Evolutionary conservation across 208 protist genomes (phyloP).

Genomic region (Crithidia sp.): DNA sequence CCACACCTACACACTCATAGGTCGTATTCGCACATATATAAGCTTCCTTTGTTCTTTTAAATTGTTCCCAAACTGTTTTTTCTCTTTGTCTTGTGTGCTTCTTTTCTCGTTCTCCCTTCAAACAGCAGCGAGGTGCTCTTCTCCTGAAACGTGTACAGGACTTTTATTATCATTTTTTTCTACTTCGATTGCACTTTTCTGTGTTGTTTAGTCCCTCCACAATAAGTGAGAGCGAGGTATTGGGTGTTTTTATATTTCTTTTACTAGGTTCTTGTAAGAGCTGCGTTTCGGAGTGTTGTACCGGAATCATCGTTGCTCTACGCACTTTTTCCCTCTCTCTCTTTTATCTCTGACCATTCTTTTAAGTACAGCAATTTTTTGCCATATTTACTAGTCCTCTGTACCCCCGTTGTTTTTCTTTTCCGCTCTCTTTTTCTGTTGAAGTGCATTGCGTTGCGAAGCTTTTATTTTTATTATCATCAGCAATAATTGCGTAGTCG

Average conservation of each 20-base stretch:
- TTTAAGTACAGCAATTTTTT: neutral
- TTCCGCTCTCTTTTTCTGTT: neutral
- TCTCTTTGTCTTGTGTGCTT: slow-evolving; percentile 6
- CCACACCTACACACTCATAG: too few species aligned
- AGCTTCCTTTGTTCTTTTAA: neutral
- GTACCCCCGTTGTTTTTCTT: neutral
- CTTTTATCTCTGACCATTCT: neutral
- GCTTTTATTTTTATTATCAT: neutral
- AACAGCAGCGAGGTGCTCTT: too few species aligned
- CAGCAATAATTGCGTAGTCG: neutral
- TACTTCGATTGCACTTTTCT: neutral
- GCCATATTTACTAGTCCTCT: neutral
- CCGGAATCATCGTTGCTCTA: neutral
- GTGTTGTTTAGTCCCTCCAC: neutral
- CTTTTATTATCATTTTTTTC: neutral
- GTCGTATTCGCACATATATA: neutral
- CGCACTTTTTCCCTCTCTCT: neutral
- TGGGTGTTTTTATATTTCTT: neutral
- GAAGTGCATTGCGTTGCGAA: neutral
- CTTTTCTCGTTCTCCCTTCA: slow-evolving; percentile 2
- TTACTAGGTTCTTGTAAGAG: neutral
- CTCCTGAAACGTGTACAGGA: too few species aligned
- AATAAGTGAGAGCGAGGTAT: neutral
- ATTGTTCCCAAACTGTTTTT: slow-evolving; percentile 2
- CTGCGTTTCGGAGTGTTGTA: neutral